Evolutionary conservation across 1,284 basidiomycete genomes (phyloP), one percentile per base, ranked within the genome.

Genomic region (Apiotrichum gracile): DNA sequence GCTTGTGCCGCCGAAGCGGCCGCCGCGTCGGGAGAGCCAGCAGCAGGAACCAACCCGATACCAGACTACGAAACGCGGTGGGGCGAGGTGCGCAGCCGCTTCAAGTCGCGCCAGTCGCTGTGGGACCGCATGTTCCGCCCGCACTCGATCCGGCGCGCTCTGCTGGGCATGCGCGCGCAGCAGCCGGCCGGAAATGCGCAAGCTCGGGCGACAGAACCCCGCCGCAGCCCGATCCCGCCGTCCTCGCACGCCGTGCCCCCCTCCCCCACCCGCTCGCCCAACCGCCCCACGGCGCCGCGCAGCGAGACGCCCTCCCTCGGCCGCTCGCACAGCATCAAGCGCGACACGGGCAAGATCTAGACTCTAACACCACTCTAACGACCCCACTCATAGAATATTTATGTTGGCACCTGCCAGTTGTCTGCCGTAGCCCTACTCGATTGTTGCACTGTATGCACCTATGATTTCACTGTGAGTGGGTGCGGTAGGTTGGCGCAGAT

Each of bases 81-180:
- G 58, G 35, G 35, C 10, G 26, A 33, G 4, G 51, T 59, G 3
- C 58, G 58, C 13, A 33, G 49, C n/a, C 26, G 42, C 4, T 51
- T 56, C 14, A 19, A 27, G 22, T 41, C 45, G 16, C 51, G 52
- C 25, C 38, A 38, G 6, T 40, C 44, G 6, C 42, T 52, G 13
- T 59, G 58, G 58, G 58, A 59, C 58, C 40, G 58, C 24, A 37
- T 59, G 31, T 53, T 59, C 51, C 58, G 51, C 16, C 54, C 58
- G 5, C 33, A 53, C 39, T 24, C 40, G 17, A 24, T 59, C 19
- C 49, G 54, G 34, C 51, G 48, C 41, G 13, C 42, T 2, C 46
- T 59, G 8, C 49, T 59, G 19, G 58, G 58, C 21, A 50, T 55
- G 44, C 42, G 37, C 16, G 26, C 38, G 22, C 22, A 22, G 39